These are phyloP conservation scores for Alternaria postmessia DNA, from an alignment of 2,329 filamentous ascomycete species.

Conservation along the genomic window DNA sequence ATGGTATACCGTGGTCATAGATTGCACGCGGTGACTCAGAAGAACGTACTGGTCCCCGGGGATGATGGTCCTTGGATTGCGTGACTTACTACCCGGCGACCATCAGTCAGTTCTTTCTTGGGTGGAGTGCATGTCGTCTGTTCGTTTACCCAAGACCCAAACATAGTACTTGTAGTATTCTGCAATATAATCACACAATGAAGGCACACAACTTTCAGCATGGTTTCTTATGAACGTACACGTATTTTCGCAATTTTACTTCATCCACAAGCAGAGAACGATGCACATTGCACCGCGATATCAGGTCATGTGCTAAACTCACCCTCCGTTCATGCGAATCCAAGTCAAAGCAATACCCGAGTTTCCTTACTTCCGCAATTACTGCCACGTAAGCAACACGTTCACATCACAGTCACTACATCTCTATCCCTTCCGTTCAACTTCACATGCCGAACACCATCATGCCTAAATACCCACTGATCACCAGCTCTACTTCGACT, in stretches of 20 bases:
- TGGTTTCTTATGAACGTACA: no score
- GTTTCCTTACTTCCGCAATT: background rate
- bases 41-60: background rate
- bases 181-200: background rate
- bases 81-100: background rate
- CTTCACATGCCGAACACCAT: background rate
- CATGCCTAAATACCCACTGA: background rate
- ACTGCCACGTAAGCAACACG: background rate
- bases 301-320: no score
- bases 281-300: background rate
- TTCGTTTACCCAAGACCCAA: background rate
- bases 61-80: no score
- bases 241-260: no score
- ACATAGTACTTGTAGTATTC: background rate
- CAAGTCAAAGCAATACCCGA: background rate
- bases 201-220: no score
- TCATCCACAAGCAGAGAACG: no score
- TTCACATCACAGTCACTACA: background rate
- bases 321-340: background rate
- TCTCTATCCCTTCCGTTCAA: background rate
- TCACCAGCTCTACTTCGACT: background rate
- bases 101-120: background rate
- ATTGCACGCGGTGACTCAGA: background rate
- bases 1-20: background rate
- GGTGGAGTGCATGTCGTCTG: background rate